These are phyloP conservation scores for Phytophthora sojae DNA, from an alignment of 352 stramenopile genomes.

Conservation along the genomic window DNA sequence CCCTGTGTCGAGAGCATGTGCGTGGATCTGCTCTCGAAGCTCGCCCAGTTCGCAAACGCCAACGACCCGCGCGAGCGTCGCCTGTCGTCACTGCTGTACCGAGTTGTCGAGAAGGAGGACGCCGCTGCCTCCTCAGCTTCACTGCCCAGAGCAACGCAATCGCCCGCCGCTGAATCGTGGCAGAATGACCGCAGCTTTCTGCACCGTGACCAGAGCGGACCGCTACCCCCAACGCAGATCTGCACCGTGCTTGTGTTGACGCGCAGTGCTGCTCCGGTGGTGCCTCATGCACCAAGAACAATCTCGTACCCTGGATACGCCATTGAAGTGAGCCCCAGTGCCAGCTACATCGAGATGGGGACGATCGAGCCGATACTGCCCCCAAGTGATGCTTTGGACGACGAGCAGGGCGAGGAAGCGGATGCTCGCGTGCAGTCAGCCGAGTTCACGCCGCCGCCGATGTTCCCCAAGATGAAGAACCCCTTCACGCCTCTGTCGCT, in stretches of 20 bases:
- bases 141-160: neutral
- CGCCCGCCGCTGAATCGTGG: constrained; percentile 36
- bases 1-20: constrained; percentile 67
- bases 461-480: constrained; percentile 55
- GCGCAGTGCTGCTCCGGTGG: constrained; percentile 23
- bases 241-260: constrained; percentile 41
- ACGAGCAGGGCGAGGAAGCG: constrained; percentile 7
- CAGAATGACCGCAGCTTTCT: constrained; percentile 72
- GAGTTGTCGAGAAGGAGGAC: constrained; percentile 68
- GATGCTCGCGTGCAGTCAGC: constrained; percentile 17
- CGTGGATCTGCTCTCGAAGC: constrained; percentile 64
- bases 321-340: constrained; percentile 58
- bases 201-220: constrained; percentile 23
- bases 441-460: constrained; percentile 49
- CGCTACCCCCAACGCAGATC: constrained; percentile 41
- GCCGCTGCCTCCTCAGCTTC: neutral
- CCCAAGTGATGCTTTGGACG: constrained; percentile 19
- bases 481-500: constrained; percentile 28
- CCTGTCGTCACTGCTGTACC: constrained; percentile 65
- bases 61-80: constrained; percentile 62
- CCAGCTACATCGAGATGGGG: constrained; percentile 63
- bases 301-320: constrained; percentile 55
- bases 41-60: constrained; percentile 65
- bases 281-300: constrained; percentile 43
- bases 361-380: constrained; percentile 68